Evolutionary conservation across 768 basidiomycete species (phyloP).

Genomic region (Nidularia sp.): DNA sequence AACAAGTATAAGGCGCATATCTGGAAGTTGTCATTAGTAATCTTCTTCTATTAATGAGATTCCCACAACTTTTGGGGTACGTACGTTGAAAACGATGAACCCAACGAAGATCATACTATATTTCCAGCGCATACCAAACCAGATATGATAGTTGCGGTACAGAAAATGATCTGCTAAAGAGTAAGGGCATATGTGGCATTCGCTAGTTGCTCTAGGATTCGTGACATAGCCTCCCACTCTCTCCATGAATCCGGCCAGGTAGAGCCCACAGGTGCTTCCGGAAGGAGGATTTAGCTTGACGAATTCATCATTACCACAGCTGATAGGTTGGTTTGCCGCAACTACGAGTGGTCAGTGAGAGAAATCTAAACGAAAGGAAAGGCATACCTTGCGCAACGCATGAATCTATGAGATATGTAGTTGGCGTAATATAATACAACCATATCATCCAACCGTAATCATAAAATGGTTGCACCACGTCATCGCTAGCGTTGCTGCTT

Average conservation of each 20-base stretch:
- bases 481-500: background rate
- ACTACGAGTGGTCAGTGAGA: no score
- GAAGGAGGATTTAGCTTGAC: background rate
- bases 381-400: conserved; percentile 8
- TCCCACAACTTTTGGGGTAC: no score
- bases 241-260: background rate
- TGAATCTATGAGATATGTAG: no score
- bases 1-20: no score
- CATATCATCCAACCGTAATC: no score
- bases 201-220: background rate
- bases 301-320: background rate
- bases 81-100: conserved; percentile 7
- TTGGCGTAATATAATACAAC: no score
- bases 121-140: conserved; percentile 10
- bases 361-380: background rate
- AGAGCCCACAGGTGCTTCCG: background rate
- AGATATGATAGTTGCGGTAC: background rate
- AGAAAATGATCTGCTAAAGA: conserved; percentile 15
- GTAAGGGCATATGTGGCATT: background rate
- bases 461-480: no score
- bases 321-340: background rate
- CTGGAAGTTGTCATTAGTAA: no score
- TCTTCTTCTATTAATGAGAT: no score
- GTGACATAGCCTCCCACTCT: background rate
- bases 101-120: conserved; percentile 20